phyloP scores from a whole-genome alignment of 371 early-diverging fungal genomes.

The Haplosporangium sp. region DNA sequence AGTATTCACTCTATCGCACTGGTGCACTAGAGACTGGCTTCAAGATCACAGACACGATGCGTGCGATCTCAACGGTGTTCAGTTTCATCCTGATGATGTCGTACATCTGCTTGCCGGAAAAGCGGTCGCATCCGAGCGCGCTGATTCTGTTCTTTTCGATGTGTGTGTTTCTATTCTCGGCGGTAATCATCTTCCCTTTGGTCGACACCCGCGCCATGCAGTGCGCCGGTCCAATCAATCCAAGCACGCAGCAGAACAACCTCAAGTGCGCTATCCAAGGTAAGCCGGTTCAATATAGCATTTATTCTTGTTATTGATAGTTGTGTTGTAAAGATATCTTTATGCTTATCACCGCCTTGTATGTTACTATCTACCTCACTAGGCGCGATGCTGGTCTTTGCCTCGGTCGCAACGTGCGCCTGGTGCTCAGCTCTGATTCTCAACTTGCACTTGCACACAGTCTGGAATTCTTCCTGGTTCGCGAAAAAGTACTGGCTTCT shows the following conservation, averaged over 20 bases:
- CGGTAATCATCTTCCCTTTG: constrained; percentile 64
- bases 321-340: no score
- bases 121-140: constrained; percentile 74
- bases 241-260: constrained; percentile 68
- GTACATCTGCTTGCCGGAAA: constrained; percentile 69
- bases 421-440: constrained; percentile 74
- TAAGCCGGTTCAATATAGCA: no score
- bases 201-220: constrained; percentile 66
- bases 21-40: constrained; percentile 62
- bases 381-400: constrained; percentile 66
- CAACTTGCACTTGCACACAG: constrained; percentile 75
- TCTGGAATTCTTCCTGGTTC: constrained; percentile 72
- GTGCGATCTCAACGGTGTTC: constrained; percentile 63
- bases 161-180: constrained; percentile 65
- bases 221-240: constrained; percentile 60
- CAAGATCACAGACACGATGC: constrained; percentile 61
- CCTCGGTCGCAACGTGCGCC: constrained; percentile 66
- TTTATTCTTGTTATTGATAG: no score
- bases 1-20: constrained; percentile 57
- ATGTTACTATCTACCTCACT: neutral
- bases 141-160: constrained; percentile 70
- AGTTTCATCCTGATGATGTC: constrained; percentile 66
- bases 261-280: constrained; percentile 71
- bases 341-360: neutral
- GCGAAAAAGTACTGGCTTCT: constrained; percentile 63